Evolutionary conservation across 768 basidiomycete species (phyloP).

Genomic region (Agrocybe pediades): DNA sequence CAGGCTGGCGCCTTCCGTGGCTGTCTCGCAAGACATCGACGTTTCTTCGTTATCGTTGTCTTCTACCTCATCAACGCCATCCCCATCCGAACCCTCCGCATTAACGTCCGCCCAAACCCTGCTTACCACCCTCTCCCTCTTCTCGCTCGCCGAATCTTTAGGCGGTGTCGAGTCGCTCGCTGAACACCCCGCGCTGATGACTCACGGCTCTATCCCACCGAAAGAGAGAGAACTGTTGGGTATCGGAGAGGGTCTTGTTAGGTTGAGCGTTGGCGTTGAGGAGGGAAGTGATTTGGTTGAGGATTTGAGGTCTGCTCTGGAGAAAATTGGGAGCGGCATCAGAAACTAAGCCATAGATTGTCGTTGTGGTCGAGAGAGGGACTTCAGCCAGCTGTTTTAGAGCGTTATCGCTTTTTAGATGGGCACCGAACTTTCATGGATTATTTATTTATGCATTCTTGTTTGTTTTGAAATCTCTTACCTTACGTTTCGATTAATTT

Average conservation of each 20-base stretch:
- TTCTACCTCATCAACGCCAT: conserved; percentile 25
- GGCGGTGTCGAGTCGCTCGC: conserved; percentile 93
- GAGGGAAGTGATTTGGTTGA: conserved; percentile 79
- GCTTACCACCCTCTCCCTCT: conserved; percentile 63
- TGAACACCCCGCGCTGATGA: conserved; percentile 88
- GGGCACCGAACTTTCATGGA: no score
- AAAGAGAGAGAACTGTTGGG: conserved; percentile 70
- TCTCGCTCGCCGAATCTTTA: conserved; percentile 84
- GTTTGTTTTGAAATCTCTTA: no score
- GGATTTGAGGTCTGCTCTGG: conserved; percentile 36
- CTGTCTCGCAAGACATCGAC: no score
- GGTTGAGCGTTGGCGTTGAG: conserved; percentile 88
- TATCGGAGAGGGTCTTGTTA: conserved; percentile 74
- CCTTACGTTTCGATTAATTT: no score
- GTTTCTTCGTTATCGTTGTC: no score
- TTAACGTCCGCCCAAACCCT: conserved; percentile 52
- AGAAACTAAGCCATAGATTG: no score
- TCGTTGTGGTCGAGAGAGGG: no score
- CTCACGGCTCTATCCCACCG: conserved; percentile 76
- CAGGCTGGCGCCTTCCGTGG: conserved; percentile 31
- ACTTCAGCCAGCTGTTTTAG: no score
- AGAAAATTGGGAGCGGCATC: background rate
- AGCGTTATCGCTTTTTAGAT: no score
- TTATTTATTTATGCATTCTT: no score
- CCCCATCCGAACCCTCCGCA: conserved; percentile 55